A percentile compares a stretch with the other conserved stretches of the same genome.
phyloP scores from a whole-genome alignment of 768 basidiomycete species.

The Chalciporus piperatus region DNA sequence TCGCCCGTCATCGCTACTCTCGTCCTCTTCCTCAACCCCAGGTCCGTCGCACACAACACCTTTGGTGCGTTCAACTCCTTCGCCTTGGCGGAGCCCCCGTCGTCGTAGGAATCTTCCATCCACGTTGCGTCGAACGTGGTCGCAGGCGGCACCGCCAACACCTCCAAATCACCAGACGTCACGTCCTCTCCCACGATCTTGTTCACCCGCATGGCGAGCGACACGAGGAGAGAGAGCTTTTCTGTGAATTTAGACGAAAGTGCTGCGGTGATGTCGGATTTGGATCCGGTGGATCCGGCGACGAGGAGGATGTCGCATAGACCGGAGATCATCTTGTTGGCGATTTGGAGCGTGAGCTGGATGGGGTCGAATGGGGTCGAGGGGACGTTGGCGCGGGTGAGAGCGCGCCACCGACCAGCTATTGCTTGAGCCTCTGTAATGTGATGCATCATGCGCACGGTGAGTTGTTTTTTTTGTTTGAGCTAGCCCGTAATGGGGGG shows the following conservation, averaged over 20 bases:
- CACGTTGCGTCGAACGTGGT: conserved; percentile 22
- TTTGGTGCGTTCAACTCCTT: conserved; percentile 4
- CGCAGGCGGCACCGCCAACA: conserved; percentile 24
- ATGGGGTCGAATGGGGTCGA: conserved; percentile 19
- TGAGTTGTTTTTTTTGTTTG: too few species aligned
- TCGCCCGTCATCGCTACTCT: conserved; percentile 24
- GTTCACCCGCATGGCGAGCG: conserved; percentile 48
- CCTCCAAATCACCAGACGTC: conserved; percentile 33
- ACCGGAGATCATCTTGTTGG: conserved; percentile 23
- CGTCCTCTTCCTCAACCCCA: conserved; percentile 34
- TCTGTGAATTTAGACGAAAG: conserved; percentile 43
- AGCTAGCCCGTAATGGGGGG: too few species aligned
- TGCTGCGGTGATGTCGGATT: conserved; percentile 33
- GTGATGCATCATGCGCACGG: too few species aligned
- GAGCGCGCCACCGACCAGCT: conserved; percentile 43
- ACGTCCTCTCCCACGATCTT: conserved; percentile 31
- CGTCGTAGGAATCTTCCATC: conserved; percentile 35
- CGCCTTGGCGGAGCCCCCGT: conserved; percentile 15
- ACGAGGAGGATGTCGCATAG: conserved; percentile 29
- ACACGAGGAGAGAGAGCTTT: conserved; percentile 41
- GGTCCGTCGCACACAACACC: conserved; percentile 37
- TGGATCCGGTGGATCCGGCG: conserved; percentile 24
- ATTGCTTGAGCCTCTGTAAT: conserved; percentile 45
- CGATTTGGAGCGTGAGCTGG: conserved; percentile 23
- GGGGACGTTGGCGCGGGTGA: conserved; percentile 36